Evolutionary conservation across 306 rosid species (phyloP), one percentile per base, ranked within the genome.

Genomic region (Pueraria montana): DNA sequence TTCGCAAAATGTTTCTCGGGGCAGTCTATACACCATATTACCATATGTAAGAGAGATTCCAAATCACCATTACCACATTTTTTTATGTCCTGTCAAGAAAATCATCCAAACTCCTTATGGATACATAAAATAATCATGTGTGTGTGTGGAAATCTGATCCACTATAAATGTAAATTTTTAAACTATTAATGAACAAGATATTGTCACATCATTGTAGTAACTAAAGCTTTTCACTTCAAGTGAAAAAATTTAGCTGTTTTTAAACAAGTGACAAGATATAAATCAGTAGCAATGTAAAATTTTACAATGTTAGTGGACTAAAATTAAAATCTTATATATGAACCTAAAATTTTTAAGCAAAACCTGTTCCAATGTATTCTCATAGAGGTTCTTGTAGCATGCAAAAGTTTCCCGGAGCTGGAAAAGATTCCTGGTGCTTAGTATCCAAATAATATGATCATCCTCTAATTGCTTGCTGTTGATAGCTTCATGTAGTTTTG

Each of bases 1-100:
- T 87, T 80, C 4, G 99, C 99, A 83, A 96, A 96, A 87, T 96
- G 96, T 83, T 90, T 89, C 88, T 91, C 94, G 0, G 99, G 98
- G 58, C 79, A 55, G 7, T 88, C 94, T 58, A 94, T 80, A 90
- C 97, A 96, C 91, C 79, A 49, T 66, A 92, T 82, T 3, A 79
- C 87, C 32, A 86, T 59, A 63, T 72, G 72, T 72, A 94, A 78
- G 32, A 96, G 87, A 77, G 91, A 83, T 55, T 76, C 89, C 78
- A 94, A 79, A 59, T 92, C 94, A 38, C 92, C 86, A 8, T 71
- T 71, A 20, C 92, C 99, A 68, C 91, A 84, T 11, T 21, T 87
- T 75, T 66, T 77, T 49, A 96, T 87, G 82, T 84, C 94, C 98
- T 94, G 91, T 76, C 42, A 80, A 80, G 40, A 86, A 48, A 86